Base-by-base conservation (phyloP, 371 early-diverging fungal genomes). In the Mortierella sp. region DNA sequence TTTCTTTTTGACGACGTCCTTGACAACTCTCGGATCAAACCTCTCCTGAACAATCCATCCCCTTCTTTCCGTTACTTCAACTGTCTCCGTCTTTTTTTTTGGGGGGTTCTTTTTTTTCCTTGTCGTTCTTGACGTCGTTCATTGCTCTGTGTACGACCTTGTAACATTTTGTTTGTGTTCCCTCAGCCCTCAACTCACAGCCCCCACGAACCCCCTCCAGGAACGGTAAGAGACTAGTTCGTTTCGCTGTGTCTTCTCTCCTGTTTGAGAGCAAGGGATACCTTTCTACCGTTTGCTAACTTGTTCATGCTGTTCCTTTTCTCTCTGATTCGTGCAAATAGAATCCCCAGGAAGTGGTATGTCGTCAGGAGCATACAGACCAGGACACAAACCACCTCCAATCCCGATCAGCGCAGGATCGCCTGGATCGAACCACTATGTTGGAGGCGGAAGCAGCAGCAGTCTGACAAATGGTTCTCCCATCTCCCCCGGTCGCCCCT, bases 351-450 rank as follows among this genome's bases (percentile, higher is more conserved):
- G 55, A 55, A 55, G 69, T 61, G 72, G 70, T 40, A 19, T 61
- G n/a, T 75, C 79, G n/a, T 74, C 79, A 4, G 79, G 79, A 26
- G 79, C 85, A 82, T 73, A 80, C 74, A 64, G 77, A 80, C 85
- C 89, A 73, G 71, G 79, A 53, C 66, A 76, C 53, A 85, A 80
- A 70, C 75, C 85, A 66, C 79, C 80, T 4, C 74, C 85, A 13
- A 70, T 74, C 45, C 85, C 82, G 2, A 76, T 70, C 43, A 55
- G 29, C 39, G 53, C 74, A 10, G 58, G 66, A 16, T 34, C 68
- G 0, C 76, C 64, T 31, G 66, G 44, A 67, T 52, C 64, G 34
- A 39, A 43, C 52, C 44, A 39, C 53, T 58, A 64, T 34, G 55
- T 55, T 16, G 55, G 55, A 55, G 55, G 55, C 29, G 55, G 55